A percentile compares a stretch with the other conserved stretches of the same genome.
Conservation (phyloP, 345 rosid species). For the Hirschfeldia incana region DNA sequence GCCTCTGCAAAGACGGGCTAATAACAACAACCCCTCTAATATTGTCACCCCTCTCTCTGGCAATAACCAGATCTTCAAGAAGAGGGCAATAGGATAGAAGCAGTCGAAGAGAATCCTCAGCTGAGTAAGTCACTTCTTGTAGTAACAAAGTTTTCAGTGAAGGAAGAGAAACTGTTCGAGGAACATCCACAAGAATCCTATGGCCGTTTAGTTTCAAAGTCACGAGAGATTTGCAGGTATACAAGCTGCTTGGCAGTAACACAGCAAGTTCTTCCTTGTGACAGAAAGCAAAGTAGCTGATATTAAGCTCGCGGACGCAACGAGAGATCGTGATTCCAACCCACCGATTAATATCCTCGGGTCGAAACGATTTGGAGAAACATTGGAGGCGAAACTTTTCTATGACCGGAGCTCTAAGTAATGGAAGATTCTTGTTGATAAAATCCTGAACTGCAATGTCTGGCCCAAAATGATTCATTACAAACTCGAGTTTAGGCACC, state of each 20-base stretch:
- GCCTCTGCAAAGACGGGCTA: background rate
- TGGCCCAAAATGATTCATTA: background rate
- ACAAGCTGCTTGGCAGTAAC: slow-evolving; percentile 4
- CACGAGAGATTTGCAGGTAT: slow-evolving; percentile 4
- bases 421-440: slow-evolving; percentile 7
- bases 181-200: background rate
- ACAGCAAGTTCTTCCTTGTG: background rate
- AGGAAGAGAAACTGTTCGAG: slow-evolving; percentile 6
- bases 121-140: background rate
- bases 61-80: background rate
- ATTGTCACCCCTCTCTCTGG: background rate
- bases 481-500: background rate
- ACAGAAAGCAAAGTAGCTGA: background rate
- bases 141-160: background rate
- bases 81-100: slow-evolving; percentile 4
- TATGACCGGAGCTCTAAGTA: background rate
- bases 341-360: background rate
- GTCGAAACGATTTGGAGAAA: background rate
- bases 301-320: background rate
- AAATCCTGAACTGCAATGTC: background rate
- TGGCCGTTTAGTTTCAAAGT: background rate
- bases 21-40: background rate
- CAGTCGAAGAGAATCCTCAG: background rate
- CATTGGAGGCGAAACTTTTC: background rate
- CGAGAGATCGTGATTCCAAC: background rate